Conservation (phyloP, 192 early-diverging fungal genomes). For the Helicostylum pulchrum region DNA sequence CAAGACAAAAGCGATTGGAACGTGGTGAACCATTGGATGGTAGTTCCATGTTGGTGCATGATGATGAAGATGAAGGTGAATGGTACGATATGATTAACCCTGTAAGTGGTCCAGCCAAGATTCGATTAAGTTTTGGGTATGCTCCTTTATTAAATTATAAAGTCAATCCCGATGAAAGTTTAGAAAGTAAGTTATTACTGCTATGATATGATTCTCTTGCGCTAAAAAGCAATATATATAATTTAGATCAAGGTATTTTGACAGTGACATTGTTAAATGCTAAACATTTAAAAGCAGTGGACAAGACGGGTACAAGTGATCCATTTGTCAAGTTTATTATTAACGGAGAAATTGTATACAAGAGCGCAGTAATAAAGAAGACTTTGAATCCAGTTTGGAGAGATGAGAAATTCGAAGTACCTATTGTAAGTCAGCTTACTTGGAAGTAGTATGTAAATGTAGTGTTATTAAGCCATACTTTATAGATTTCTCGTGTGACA, state of each 20-base stretch:
- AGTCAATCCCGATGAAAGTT: conserved; percentile 30
- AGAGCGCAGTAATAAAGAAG: conserved; percentile 59
- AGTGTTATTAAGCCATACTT: too few species aligned
- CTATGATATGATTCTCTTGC: too few species aligned
- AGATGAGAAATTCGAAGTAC: conserved; percentile 27
- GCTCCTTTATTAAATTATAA: conserved; percentile 26
- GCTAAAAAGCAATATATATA: conserved; percentile 4
- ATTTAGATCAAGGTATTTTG: conserved; percentile 37
- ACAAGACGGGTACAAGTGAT: conserved; percentile 54
- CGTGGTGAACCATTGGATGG: background rate
- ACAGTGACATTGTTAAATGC: conserved; percentile 35
- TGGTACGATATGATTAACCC: conserved; percentile 23
- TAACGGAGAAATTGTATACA: conserved; percentile 57
- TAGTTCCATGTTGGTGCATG: background rate
- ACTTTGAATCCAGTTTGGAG: conserved; percentile 56
- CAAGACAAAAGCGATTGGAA: conserved; percentile 2
- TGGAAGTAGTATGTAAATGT: conserved; percentile 2
- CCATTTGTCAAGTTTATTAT: conserved; percentile 59
- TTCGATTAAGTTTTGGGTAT: conserved; percentile 31
- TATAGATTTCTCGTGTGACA: conserved; percentile 24
- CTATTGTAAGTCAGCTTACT: conserved; percentile 30
- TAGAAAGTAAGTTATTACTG: conserved; percentile 36
- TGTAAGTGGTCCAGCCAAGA: conserved; percentile 13
- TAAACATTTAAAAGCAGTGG: conserved; percentile 30
- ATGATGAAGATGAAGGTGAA: conserved; percentile 24